Percentiles rank a stretch among this genome's conserved stretches.
Evolutionary conservation across 1,139 yeast genomes (phyloP).

Genomic region (Chernovozyma aurita): DNA sequence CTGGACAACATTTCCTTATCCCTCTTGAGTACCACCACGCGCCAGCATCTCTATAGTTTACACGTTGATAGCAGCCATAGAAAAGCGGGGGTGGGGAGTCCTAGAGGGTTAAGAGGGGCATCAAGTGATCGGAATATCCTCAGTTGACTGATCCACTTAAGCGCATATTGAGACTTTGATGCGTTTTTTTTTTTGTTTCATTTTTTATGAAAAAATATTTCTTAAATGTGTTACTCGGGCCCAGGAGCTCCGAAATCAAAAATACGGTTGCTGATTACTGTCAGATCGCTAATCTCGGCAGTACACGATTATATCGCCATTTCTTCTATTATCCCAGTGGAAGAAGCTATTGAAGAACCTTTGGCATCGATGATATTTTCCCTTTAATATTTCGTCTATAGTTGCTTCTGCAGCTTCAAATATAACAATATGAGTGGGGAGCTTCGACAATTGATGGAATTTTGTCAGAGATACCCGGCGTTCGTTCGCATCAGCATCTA

Average conservation of each 20-base stretch:
- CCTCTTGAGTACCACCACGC: too few relatives aligned
- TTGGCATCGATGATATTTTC: slow-evolving; percentile 41
- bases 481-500: background rate
- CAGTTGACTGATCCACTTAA: background rate
- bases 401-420: slow-evolving; percentile 58
- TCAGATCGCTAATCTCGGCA: too few relatives aligned
- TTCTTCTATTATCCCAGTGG: slow-evolving; percentile 84
- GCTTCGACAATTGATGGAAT: slow-evolving; percentile 30
- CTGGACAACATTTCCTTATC: too few relatives aligned
- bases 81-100: background rate
- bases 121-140: background rate
- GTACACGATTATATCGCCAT: slow-evolving; percentile 73
- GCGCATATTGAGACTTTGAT: background rate
- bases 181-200: too few relatives aligned
- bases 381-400: slow-evolving; percentile 35
- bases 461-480: background rate
- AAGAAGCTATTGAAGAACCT: slow-evolving; percentile 73
- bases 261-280: too few relatives aligned
- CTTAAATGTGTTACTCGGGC: too few relatives aligned
- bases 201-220: too few relatives aligned
- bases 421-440: slow-evolving; percentile 72
- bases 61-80: too few relatives aligned
- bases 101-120: background rate
- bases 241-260: too few relatives aligned
- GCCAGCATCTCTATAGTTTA: too few relatives aligned